Evolutionary conservation across 106 monocot species (phyloP).

Genomic region (Vanilla planifolia): DNA sequence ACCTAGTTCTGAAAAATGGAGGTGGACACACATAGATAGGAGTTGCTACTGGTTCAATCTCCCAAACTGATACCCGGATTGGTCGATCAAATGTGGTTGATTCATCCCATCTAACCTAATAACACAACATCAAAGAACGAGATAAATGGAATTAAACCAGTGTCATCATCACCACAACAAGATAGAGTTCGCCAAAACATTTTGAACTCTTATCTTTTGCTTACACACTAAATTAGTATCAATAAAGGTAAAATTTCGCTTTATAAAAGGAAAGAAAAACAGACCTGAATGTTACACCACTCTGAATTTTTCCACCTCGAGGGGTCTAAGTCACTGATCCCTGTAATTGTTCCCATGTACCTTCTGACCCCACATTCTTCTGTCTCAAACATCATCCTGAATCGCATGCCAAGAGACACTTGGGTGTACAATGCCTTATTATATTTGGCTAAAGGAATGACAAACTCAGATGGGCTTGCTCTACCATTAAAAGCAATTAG

Average conservation of each 20-base stretch:
- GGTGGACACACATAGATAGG: constrained; percentile 85
- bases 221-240: neutral
- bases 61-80: constrained; percentile 83
- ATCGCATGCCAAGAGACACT: constrained; percentile 61
- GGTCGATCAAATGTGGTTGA: constrained; percentile 62
- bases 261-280: neutral
- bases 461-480: constrained; percentile 54
- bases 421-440: constrained; percentile 48
- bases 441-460: constrained; percentile 63
- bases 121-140: neutral
- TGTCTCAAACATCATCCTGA: constrained; percentile 87
- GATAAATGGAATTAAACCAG: neutral
- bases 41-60: constrained; percentile 83
- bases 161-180: neutral
- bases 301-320: constrained; percentile 80
- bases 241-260: neutral
- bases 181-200: neutral
- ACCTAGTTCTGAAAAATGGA: constrained; percentile 73
- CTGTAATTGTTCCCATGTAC: constrained; percentile 91
- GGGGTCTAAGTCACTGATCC: constrained; percentile 74
- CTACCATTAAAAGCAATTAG: constrained; percentile 13
- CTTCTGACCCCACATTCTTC: constrained; percentile 79
- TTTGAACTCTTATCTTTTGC: neutral
- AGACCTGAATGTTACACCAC: constrained; percentile 85
- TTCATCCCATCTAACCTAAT: constrained; percentile 94